phyloP scores from a whole-genome alignment of 2,329 filamentous ascomycete species.

The Pseudocercospora cruenta region DNA sequence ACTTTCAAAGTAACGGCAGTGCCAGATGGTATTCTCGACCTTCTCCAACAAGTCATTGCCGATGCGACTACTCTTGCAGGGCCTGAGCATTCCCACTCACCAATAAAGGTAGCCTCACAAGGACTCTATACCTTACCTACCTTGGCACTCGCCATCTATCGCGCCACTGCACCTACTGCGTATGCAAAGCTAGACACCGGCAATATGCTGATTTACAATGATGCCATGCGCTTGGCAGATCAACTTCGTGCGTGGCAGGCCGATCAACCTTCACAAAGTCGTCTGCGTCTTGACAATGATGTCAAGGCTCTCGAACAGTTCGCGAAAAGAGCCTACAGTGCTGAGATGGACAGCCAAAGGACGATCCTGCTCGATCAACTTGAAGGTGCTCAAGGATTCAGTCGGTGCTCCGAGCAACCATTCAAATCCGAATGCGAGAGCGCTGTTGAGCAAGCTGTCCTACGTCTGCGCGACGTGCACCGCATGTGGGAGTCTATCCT shows the following conservation, averaged over 20 bases:
- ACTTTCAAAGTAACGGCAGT: slow-evolving; percentile 87
- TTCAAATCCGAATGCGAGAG: slow-evolving; percentile 64
- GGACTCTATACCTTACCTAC: slow-evolving; percentile 74
- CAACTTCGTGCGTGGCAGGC: slow-evolving; percentile 54
- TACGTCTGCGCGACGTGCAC: slow-evolving; percentile 61
- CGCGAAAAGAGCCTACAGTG: slow-evolving; percentile 63
- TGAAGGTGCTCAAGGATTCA: slow-evolving; percentile 65
- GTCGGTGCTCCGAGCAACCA: slow-evolving; percentile 61
- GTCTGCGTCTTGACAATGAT: slow-evolving; percentile 57
- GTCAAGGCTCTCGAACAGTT: slow-evolving; percentile 61
- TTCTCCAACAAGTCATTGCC: slow-evolving; percentile 59
- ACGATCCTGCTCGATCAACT: slow-evolving; percentile 65
- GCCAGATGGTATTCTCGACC: slow-evolving; percentile 73
- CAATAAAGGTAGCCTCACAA: slow-evolving; percentile 68
- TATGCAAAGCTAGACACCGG: slow-evolving; percentile 65
- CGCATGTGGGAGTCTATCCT: slow-evolving; percentile 61
- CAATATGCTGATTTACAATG: slow-evolving; percentile 69
- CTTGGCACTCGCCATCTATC: slow-evolving; percentile 75
- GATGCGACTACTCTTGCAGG: slow-evolving; percentile 59
- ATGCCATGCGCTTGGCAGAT: slow-evolving; percentile 61
- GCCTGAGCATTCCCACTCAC: slow-evolving; percentile 50
- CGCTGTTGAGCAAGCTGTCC: slow-evolving; percentile 61
- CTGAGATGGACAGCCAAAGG: slow-evolving; percentile 67
- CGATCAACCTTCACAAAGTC: slow-evolving; percentile 46
- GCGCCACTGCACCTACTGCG: slow-evolving; percentile 74